A percentile compares a stretch with the other conserved stretches of the same genome.
Evolutionary conservation across 176 grass and related monocot genomes (phyloP).

Genomic region (Bothriochloa decipiens): DNA sequence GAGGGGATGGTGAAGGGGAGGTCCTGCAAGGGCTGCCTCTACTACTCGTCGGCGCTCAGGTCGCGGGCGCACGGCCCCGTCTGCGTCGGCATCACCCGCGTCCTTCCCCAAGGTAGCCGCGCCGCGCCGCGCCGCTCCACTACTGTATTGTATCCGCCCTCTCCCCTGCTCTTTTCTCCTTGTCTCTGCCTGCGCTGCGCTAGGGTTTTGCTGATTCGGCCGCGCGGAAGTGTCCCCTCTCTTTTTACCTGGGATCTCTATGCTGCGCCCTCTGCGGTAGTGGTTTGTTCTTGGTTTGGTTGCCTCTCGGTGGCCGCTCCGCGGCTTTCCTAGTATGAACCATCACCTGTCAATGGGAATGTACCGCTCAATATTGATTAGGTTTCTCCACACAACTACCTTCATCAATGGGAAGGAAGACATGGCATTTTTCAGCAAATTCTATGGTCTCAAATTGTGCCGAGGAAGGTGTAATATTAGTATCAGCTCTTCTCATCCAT

Average conservation of each 20-base stretch:
- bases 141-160: too few relatives aligned
- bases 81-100: slow-evolving; percentile 76
- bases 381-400: neutral
- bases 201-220: slow-evolving; percentile 38
- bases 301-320: neutral
- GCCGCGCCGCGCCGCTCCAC: neutral
- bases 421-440: neutral
- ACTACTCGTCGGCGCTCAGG: slow-evolving; percentile 78
- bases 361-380: slow-evolving; percentile 2
- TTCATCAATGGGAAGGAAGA: neutral
- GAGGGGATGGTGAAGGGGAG: slow-evolving; percentile 48
- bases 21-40: slow-evolving; percentile 93
- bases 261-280: neutral
- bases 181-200: neutral
- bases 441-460: neutral
- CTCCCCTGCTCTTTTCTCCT: neutral
- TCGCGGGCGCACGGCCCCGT: slow-evolving; percentile 58
- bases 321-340: neutral
- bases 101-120: slow-evolving; percentile 53
- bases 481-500: neutral
- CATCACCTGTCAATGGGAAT: neutral
- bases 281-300: neutral
- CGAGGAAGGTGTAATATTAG: neutral
- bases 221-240: neutral
- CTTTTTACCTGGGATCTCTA: neutral